Base-by-base conservation (phyloP, 2,329 filamentous ascomycete genomes). In the Fulvia fulva region DNA sequence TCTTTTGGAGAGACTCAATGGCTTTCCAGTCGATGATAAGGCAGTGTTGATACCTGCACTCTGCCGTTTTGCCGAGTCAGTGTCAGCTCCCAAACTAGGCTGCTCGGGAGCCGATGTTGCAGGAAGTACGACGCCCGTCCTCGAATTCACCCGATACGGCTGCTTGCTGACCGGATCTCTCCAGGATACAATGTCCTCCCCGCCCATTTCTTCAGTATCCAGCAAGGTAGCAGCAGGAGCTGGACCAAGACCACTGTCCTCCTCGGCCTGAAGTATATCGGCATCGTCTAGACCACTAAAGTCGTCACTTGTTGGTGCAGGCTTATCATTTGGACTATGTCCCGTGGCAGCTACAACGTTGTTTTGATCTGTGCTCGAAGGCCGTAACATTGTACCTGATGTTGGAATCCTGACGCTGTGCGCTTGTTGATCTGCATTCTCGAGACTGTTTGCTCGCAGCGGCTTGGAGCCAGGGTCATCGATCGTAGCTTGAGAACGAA, bases 121-220 rank as follows among this genome's bases (percentile, higher is more conserved):
- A 4, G 62, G 63, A 34, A 68, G 47, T 0, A 76, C 70, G 19
- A 74, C 72, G 1, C 85, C 86, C 9, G 84, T 87, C 21, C 81
- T 77, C 5, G 76, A 67, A 62, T 87, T 82, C n/a, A 88, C 70
- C 1, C 75, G 56, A 47, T 78, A 78, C 1, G 64, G 75, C 58
- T 80, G 73, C 62, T 80, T 81, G 0, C 83, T 88, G 8, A 73
- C 66, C 0, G 87, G 86, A 64, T 91, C 83, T 1, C 75, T 77
- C 88, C 88, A 91, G 16, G 73, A 59, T 0, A 84, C 68, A 0
- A 74, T 70, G n/a, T 69, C 68, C 51, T 77, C 76, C 37, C 66
- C 61, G 12, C 21, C 51, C 22, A 19, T 32, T 19, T 25, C 23
- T 23, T 19, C 19, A 21, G 8, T 19, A 3, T 53, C 21, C n/a